Evolutionary conservation across 1,284 basidiomycete species (phyloP), one percentile per base, ranked within the genome.

Genomic region (Cryptococcus neoformans): DNA sequence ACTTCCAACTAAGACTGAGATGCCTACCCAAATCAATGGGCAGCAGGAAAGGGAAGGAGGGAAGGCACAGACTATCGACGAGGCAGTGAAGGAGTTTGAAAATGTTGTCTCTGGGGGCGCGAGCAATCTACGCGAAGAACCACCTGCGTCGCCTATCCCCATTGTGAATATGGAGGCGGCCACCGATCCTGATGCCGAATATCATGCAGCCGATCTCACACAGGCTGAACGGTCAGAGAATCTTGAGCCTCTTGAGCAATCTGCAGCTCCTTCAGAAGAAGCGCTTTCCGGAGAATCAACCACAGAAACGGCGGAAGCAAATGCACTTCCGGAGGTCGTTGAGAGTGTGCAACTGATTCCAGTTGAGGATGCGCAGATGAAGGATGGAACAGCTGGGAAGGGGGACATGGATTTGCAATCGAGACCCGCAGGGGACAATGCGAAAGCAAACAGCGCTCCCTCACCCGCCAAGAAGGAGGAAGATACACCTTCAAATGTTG

Each of bases 21-120:
- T n/a, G 7, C 11, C 49, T 1, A 10, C 38, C 4, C 40, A 41
- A 41, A 16, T 41, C 40, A 41, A 12, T 41, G 40, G 40, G 4
- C 12, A 41, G 4, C 5, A 28, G 17, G 16, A 46, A 49, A 28
- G 37, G 37, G 39, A 37, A 17, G 28, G 28, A 28, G 39, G 37
- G n/a, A 44, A 56, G 40, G 68, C 68, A 1, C 53, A 55, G 2
- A 67, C 68, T 4, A 69, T 72, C 54, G 70, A 72, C 38, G 68
- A 72, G 54, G 68, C 70, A 6, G 60, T 70, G 16, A 62, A 62
- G 17, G 57, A 70, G 42, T 70, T 70, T 53, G 12, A 47, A 28
- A 9, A 60, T 66, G 16, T 58, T 59, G 2, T 68, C 64, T 3
- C 64, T 69, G 21, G 54, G 56, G 41, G 39, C 17, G 14, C 17